Evolutionary conservation across 257 asterid genomes (phyloP).

Genomic region (Nicotiana knightiana): DNA sequence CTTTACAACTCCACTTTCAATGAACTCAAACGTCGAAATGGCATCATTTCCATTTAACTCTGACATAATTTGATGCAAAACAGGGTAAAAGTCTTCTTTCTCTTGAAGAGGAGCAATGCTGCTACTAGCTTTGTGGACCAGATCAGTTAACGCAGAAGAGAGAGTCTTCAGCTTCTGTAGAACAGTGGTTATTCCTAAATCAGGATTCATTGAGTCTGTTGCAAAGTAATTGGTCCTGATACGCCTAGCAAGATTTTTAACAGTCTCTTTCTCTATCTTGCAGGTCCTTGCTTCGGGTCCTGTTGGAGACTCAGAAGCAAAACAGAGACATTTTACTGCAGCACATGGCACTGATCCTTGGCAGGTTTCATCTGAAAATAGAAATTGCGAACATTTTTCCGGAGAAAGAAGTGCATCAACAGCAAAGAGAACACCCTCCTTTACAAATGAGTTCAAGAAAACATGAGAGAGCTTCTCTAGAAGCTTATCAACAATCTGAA

Average conservation of each 20-base stretch:
- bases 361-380: slow-evolving; percentile 34
- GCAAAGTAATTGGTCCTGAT: slow-evolving; percentile 56
- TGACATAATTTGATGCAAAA: slow-evolving; percentile 57
- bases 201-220: slow-evolving; percentile 51
- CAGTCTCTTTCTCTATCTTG: slow-evolving; percentile 58
- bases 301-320: slow-evolving; percentile 44
- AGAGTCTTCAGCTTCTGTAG: slow-evolving; percentile 68
- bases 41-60: slow-evolving; percentile 60
- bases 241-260: slow-evolving; percentile 63
- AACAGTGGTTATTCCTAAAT: slow-evolving; percentile 61
- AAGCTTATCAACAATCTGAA: slow-evolving; percentile 66
- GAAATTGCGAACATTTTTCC: slow-evolving; percentile 39
- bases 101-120: slow-evolving; percentile 32
- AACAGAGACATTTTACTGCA: slow-evolving; percentile 62
- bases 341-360: slow-evolving; percentile 32
- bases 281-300: slow-evolving; percentile 39
- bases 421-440: slow-evolving; percentile 85
- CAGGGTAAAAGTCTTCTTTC: slow-evolving; percentile 48
- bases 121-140: slow-evolving; percentile 30
- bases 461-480: slow-evolving; percentile 67
- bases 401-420: slow-evolving; percentile 57
- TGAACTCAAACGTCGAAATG: slow-evolving; percentile 90
- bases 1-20: slow-evolving; percentile 82
- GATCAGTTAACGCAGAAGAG: slow-evolving; percentile 40
- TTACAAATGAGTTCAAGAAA: slow-evolving; percentile 64